Conservation (phyloP, 2,329 filamentous ascomycete species). For the Alternaria metachromatica region DNA sequence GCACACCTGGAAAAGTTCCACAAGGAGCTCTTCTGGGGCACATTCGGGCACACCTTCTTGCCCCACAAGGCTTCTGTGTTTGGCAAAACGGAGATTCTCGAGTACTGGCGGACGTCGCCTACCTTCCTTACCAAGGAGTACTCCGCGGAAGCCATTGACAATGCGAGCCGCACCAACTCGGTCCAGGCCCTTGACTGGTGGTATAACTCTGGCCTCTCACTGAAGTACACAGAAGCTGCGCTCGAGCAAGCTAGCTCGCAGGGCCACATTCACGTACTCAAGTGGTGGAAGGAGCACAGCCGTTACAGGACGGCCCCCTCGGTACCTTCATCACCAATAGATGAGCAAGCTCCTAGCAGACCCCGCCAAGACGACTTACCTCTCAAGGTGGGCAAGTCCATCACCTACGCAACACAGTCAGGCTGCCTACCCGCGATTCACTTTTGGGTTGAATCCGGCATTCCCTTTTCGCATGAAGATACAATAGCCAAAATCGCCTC, state of each 20-base stretch:
- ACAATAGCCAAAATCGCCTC: constrained; percentile 84
- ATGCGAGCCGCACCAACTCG: constrained; percentile 84
- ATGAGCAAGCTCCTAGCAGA: constrained; percentile 21
- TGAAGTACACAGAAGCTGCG: constrained; percentile 86
- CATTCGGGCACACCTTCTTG: constrained; percentile 80
- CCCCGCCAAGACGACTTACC: constrained; percentile 49
- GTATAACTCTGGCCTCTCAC: constrained; percentile 77
- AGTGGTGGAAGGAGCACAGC: constrained; percentile 88
- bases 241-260: constrained; percentile 86
- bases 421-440: constrained; percentile 78
- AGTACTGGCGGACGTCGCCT: constrained; percentile 87
- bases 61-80: constrained; percentile 91
- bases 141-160: constrained; percentile 82
- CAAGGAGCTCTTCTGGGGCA: constrained; percentile 82
- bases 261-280: constrained; percentile 82
- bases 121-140: constrained; percentile 89
- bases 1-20: constrained; percentile 71
- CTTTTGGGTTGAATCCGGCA: constrained; percentile 87
- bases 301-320: constrained; percentile 47
- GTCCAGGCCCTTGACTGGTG: constrained; percentile 90
- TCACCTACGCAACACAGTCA: constrained; percentile 82
- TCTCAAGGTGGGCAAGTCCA: constrained; percentile 82
- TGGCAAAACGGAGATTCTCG: constrained; percentile 80
- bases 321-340: constrained; percentile 15
- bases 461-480: constrained; percentile 80